Percentiles rank a stretch among this genome's conserved stretches.
Evolutionary conservation across 305 asterid genomes (phyloP).

Genomic region (Solanum hybrid): DNA sequence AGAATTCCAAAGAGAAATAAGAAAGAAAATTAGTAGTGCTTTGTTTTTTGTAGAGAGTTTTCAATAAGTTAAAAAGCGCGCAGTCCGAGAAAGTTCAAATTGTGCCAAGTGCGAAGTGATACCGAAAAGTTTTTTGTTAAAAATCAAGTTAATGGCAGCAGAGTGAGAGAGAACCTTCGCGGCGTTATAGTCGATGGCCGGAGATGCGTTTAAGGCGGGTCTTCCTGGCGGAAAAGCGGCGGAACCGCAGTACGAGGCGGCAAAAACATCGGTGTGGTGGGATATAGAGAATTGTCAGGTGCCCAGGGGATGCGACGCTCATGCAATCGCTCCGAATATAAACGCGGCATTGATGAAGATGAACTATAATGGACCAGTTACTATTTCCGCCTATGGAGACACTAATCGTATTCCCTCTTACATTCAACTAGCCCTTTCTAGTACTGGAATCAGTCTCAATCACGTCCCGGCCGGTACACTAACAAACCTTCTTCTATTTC

Average conservation of each 20-base stretch:
- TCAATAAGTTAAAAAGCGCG: neutral
- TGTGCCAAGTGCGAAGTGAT: neutral
- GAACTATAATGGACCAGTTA: slow-evolving; percentile 54
- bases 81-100: neutral
- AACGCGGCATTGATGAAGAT: slow-evolving; percentile 54
- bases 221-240: slow-evolving; percentile 37
- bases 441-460: slow-evolving; percentile 51
- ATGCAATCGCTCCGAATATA: slow-evolving; percentile 68
- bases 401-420: slow-evolving; percentile 24
- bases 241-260: slow-evolving; percentile 54
- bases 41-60: neutral
- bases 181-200: neutral
- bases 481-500: neutral
- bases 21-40: neutral
- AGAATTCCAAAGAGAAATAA: neutral
- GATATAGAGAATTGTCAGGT: slow-evolving; percentile 87
- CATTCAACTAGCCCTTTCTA: slow-evolving; percentile 35
- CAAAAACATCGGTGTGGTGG: slow-evolving; percentile 85
- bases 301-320: slow-evolving; percentile 53
- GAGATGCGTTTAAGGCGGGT: neutral
- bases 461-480: slow-evolving; percentile 46
- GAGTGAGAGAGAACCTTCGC: neutral
- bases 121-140: neutral
- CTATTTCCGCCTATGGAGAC: slow-evolving; percentile 48
- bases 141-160: neutral